Evolutionary conservation across 352 stramenopile species (phyloP).

Genomic region (Phytophthora agathidicida): DNA sequence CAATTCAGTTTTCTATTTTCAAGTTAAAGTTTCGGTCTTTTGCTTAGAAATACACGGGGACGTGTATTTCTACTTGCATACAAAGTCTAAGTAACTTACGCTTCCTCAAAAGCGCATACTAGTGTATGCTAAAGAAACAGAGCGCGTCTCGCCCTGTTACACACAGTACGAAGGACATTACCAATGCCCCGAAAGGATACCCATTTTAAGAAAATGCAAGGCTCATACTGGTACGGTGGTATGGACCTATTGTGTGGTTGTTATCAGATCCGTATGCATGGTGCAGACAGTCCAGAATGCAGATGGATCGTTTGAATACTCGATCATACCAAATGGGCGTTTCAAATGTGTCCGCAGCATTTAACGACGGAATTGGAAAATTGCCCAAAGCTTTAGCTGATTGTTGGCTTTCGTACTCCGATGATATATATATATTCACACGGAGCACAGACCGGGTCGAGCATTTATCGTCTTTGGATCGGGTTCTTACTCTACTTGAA

Average conservation of each 20-base stretch:
- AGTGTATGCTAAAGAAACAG: no score
- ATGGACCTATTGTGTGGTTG: conserved; percentile 32
- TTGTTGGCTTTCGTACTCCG: conserved; percentile 17
- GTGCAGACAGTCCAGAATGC: conserved; percentile 27
- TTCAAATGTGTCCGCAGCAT: conserved; percentile 21
- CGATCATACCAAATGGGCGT: conserved; percentile 24
- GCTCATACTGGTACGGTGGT: conserved; percentile 9
- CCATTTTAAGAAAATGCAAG: conserved; percentile 20
- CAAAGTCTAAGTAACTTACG: no score
- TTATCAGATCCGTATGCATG: conserved; percentile 32
- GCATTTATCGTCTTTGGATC: conserved; percentile 10
- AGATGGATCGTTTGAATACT: conserved; percentile 29
- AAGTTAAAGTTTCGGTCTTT: no score
- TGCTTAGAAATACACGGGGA: no score
- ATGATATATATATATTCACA: conserved; percentile 27
- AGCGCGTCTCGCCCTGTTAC: no score
- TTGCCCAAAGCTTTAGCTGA: conserved; percentile 10
- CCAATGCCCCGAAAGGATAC: conserved; percentile 31
- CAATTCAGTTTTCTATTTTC: no score
- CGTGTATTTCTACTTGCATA: no score
- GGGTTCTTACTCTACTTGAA: conserved; percentile 9
- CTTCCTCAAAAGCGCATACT: no score
- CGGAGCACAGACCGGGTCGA: not conserved
- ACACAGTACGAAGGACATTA: conserved; percentile 4
- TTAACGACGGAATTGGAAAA: conserved; percentile 21